phyloP scores from a whole-genome alignment of 2,329 filamentous ascomycete genomes.

The Samsoniella hepiali region DNA sequence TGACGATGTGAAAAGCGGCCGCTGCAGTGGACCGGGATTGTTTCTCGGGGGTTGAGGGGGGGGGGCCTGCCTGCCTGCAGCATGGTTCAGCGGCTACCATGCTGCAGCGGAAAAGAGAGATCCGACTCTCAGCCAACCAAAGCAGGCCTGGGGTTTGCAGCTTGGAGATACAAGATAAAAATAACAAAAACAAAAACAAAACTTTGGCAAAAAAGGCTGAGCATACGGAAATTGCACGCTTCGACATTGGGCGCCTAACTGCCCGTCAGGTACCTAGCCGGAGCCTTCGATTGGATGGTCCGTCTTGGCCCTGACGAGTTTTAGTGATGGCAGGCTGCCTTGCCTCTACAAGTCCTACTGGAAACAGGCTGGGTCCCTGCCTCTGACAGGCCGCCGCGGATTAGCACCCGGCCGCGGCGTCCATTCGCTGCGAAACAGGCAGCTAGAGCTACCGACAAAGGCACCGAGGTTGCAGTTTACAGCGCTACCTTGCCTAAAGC shows the following conservation, averaged over 20 bases:
- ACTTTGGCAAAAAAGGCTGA: background rate
- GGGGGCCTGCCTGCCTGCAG: background rate
- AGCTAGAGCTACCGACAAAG: background rate
- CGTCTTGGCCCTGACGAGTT: background rate
- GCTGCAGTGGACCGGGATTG: background rate
- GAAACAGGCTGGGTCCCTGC: no score
- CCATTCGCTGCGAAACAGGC: background rate
- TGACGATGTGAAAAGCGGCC: no score
- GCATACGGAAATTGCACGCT: background rate
- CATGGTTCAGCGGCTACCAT: background rate
- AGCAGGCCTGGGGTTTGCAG: background rate
- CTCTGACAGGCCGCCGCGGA: background rate
- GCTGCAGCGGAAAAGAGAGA: background rate
- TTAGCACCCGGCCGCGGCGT: background rate
- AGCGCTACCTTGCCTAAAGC: background rate
- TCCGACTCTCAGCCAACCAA: background rate
- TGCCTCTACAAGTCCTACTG: no score
- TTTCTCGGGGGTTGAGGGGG: background rate
- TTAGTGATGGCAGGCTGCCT: background rate
- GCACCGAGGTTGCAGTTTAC: background rate
- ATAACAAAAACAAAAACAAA: background rate
- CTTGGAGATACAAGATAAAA: background rate
- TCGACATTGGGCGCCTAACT: constrained; percentile 1
- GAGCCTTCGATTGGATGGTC: background rate
- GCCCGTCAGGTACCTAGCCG: background rate